Percentiles rank a stretch among this genome's conserved stretches.
These are phyloP conservation scores for Agrocybe praecox DNA, from an alignment of 768 basidiomycete species.

Conservation along the genomic window DNA sequence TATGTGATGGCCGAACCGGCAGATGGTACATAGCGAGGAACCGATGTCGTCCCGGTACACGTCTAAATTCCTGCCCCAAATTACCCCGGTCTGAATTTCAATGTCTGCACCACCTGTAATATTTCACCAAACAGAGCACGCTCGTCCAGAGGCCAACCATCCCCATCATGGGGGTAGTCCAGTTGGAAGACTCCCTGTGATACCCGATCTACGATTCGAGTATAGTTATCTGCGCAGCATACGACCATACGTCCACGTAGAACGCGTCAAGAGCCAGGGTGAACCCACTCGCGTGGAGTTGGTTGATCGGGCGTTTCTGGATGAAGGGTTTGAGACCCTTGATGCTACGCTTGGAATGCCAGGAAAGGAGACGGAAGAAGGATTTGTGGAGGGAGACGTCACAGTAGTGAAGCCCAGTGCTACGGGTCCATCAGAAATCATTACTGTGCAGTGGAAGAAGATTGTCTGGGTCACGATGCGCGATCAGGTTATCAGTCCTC, in stretches of 20 bases:
- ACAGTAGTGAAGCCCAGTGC: neutral
- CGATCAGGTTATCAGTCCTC: conserved; percentile 70
- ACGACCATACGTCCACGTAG: conserved; percentile 50
- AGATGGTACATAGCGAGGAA: too few species aligned
- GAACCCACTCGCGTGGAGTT: conserved; percentile 11
- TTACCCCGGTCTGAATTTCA: conserved; percentile 1
- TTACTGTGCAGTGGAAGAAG: conserved; percentile 56
- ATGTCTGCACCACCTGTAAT: conserved; percentile 12
- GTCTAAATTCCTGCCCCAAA: too few species aligned
- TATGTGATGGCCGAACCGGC: too few species aligned
- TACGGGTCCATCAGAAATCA: conserved; percentile 29
- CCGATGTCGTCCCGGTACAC: too few species aligned
- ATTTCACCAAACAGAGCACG: conserved; percentile 26
- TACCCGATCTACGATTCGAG: conserved; percentile 81
- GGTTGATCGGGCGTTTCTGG: conserved; percentile 16
- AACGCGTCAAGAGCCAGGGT: conserved; percentile 8
- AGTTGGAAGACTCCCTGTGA: conserved; percentile 46
- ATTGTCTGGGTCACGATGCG: conserved; percentile 64
- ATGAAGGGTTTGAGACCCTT: conserved; percentile 33
- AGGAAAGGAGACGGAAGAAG: conserved; percentile 21
- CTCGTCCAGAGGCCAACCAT: conserved; percentile 12
- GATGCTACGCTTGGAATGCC: conserved; percentile 16
- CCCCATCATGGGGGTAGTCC: conserved; percentile 17
- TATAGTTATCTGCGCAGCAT: conserved; percentile 69
- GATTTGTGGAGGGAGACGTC: conserved; percentile 2